Evolutionary conservation across 2,329 filamentous ascomycete species (phyloP), one percentile per base, ranked within the genome.

Genomic region (Fusarium nelsonii): DNA sequence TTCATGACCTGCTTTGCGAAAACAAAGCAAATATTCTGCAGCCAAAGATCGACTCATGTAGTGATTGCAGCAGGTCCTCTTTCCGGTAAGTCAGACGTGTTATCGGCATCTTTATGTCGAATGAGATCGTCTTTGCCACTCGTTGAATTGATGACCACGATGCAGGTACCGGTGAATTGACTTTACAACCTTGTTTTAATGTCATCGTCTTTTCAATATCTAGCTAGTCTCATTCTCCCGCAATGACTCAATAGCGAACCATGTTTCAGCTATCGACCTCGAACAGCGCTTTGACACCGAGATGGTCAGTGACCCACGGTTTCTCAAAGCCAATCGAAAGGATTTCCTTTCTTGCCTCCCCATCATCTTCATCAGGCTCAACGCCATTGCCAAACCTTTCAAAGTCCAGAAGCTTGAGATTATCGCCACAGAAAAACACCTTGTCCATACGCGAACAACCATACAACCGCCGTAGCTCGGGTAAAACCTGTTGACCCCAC

Each of bases 401-500:
- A 56, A 87, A n/a, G 50, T 71, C 18, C 63, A 56, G 23, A 78
- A 55, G 64, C 59, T 64, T 12, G 58, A 55, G 36, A 1, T 14
- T 37, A 33, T 57, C 62, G 2, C 85, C 85, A 41, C 79, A 81
- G 68, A 81, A 84, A 30, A 83, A 77, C 11, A 88, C 78, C 75
- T 88, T 77, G 57, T 88, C 87, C 84, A 88, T 85, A 8, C 87
- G 78, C 34, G 78, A 81, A 55, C 80, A 82, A 0, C 85, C 85
- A 74, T 84, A 87, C 58, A 71, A 76, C 39, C 82, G 74, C 26
- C 82, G 78, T 53, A 81, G 67, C 46, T 63, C 73, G 3, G 78
- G 77, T 4, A 80, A 71, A 4, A 81, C 82, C 77, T 88, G 86
- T 65, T 87, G 83, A 1, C 87, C 87, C 87, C 87, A 89, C 0